Evolutionary conservation across 441 rosid species (phyloP).

Genomic region (Aleurites moluccanus): DNA sequence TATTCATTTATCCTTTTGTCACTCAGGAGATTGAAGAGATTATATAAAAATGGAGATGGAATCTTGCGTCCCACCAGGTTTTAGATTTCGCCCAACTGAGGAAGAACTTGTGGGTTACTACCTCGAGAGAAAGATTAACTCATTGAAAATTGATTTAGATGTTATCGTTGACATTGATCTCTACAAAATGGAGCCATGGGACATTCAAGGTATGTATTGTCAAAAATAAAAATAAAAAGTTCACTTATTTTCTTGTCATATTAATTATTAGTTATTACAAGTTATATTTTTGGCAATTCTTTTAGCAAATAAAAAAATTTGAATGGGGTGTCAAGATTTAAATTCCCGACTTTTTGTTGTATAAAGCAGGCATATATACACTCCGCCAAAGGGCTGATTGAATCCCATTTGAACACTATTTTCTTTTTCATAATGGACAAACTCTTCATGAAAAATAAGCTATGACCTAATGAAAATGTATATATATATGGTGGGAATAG

Average conservation of each 20-base stretch:
- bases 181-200: constrained; percentile 99
- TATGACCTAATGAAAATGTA: no score
- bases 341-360: no score
- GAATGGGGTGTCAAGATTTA: no score
- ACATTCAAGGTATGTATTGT: constrained; percentile 67
- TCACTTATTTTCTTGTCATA: background rate
- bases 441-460: no score
- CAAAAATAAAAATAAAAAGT: background rate
- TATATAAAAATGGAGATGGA: constrained; percentile 49
- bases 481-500: constrained; percentile 9
- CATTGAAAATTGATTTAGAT: constrained; percentile 69
- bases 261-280: background rate
- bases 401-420: no score
- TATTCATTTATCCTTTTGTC: constrained; percentile 11
- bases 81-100: constrained; percentile 94
- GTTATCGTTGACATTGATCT: constrained; percentile 87
- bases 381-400: no score
- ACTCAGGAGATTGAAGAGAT: constrained; percentile 20
- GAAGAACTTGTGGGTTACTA: constrained; percentile 97
- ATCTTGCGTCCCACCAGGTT: constrained; percentile 82
- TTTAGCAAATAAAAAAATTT: no score
- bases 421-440: no score
- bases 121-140: constrained; percentile 69
- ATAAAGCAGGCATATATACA: no score
- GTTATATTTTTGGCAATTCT: no score